Evolutionary conservation across 2,329 filamentous ascomycete species (phyloP), one percentile per base, ranked within the genome.

Genomic region (Alternaria triticimaculans): DNA sequence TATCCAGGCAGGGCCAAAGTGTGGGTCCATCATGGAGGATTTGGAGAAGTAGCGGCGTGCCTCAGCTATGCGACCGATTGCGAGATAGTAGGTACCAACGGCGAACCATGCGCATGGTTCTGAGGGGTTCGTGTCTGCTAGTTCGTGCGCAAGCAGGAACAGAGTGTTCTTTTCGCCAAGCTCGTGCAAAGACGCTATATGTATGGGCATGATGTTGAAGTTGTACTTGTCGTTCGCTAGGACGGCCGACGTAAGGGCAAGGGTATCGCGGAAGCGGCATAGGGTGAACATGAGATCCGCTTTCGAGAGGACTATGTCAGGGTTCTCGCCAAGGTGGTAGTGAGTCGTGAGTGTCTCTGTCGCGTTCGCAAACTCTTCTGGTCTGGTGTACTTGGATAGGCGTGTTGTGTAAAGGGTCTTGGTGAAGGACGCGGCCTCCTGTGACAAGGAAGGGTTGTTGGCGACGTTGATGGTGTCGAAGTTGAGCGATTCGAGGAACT

Each of bases 1-100:
- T 68, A 99, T 98, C 96, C 96, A 99, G 4, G 96, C 96, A 1
- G 96, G 93, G 0, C 95, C 95, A 73, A 97, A 99, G 82, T 98
- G 95, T 7, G 95, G 92, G 76, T 99, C 94, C 90, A 99, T 95
- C 84, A 98, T 92, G 69, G 93, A 97, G 5, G 96, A 92, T 81
- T 99, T 99, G 75, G 93, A 63, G 12, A 99, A 99, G 84, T 96
- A 99, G 43, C 95, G 89, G 11, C 96, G 89, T 10, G 96, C 94
- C 81, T 99, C 96, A 4, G 96, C 92, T 62, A 99, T 93, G 74
- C 94, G 94, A 71, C 89, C 88, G 57, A 94, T 97, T 15, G 91
- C 86, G 67, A 98, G 90, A 80, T 99, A 99, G 84, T 98, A 99
- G 28, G 94, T 91, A 11, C 94, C 96, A 11, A 99, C 95, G 0